Conservation (phyloP, 441 rosid species). For the Adansonia grandidieri region DNA sequence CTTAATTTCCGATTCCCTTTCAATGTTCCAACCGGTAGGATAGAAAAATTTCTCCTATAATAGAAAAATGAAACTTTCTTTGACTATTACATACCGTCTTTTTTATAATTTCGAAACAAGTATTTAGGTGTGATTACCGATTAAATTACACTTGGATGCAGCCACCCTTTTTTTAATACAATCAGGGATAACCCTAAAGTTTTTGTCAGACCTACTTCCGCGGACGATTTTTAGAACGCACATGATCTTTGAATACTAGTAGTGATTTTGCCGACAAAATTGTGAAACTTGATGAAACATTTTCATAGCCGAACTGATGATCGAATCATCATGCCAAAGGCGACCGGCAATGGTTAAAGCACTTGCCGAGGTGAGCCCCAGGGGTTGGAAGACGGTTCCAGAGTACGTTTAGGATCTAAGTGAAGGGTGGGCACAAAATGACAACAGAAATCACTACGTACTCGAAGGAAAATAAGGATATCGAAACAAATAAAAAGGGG, state of each 20-base stretch:
- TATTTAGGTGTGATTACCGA: too few species aligned
- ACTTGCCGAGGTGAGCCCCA: neutral
- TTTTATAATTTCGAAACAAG: too few species aligned
- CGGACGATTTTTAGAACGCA: neutral
- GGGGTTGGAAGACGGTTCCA: neutral
- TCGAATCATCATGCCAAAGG: neutral
- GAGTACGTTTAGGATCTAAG: neutral
- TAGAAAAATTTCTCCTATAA: neutral
- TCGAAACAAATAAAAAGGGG: neutral
- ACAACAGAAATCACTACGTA: neutral
- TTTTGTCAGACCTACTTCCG: neutral
- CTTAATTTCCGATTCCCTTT: neutral
- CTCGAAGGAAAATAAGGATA: neutral
- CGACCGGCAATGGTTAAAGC: neutral
- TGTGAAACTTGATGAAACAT: constrained; percentile 9
- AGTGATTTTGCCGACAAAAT: constrained; percentile 5
- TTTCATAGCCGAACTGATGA: neutral
- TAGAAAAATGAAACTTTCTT: neutral
- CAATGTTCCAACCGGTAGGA: neutral
- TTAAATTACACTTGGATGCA: neutral
- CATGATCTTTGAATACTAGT: neutral
- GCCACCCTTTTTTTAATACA: neutral
- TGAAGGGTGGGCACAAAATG: neutral
- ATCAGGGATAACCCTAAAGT: neutral
- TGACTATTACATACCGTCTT: neutral